Evolutionary conservation across 2,329 filamentous ascomycete species (phyloP), one percentile per base, ranked within the genome.

Genomic region (Clonostachys rosea): DNA sequence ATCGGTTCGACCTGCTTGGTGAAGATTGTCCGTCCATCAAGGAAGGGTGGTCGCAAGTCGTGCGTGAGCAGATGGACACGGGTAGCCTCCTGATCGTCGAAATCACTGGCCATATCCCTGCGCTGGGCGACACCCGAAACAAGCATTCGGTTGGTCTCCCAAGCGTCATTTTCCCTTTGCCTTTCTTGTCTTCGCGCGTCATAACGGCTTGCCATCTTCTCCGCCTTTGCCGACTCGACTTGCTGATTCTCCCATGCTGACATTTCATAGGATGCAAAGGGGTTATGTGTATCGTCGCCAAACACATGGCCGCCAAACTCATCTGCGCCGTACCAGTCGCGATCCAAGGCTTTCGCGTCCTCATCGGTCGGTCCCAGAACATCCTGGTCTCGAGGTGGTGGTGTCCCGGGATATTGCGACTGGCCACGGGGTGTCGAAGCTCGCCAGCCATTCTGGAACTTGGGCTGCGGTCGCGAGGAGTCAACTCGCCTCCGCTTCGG

Each of bases 61-160:
- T 99, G 94, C 2, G 97, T 88, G 9, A 99, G 73, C 37, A 99
- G 71, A 70, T 99, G 94, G 13, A 97, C 83, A 50, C 95, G 79
- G 8, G 87, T 95, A 20, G 83, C 84, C 61, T 99, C 94, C 43
- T 96, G 87, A 53, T 99, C 94, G 53, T 95, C 86, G 59, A 96
- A 95, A 60, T 94, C 90, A 43, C 81, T 78, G 20, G 85, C 84
- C 62, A 90, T 82, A 58, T 94, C 89, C 55, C 90, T 76, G 59
- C 92, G 77, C 66, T 99, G 95, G 16, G 94, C 94, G 16, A 99
- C 91, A 48, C 92, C 92, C 17, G 91, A 96, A 2, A 91, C 94
- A 50, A 99, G 77, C 94, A 99, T 97, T 49, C 94, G 88, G 64
- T 99, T 99, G 14, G 92, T 94, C 67, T 99, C 95, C 94, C 94